These are phyloP conservation scores for Periconia sp. DNA, from an alignment of 2,329 filamentous ascomycete genomes.

Conservation along the genomic window DNA sequence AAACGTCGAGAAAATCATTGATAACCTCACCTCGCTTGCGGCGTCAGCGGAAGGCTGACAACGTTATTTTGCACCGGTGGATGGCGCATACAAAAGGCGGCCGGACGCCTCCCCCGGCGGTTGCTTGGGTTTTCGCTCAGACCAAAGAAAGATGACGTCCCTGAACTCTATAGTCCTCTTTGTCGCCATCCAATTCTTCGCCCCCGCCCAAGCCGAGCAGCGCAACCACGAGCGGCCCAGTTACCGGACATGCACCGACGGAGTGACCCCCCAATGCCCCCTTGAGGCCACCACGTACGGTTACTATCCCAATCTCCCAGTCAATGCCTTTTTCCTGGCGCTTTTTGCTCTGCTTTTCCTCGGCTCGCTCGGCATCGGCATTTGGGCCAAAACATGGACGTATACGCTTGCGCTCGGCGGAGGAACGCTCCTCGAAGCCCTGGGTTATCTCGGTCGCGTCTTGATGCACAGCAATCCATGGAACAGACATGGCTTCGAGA, in stretches of 20 bases:
- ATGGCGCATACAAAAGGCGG: background rate
- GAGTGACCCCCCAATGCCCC: constrained; percentile 37
- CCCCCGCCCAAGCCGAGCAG: background rate
- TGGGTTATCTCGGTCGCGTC: constrained; percentile 60
- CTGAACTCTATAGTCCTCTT: background rate
- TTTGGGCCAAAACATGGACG: constrained; percentile 58
- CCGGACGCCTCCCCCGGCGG: background rate
- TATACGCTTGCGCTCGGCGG: constrained; percentile 53
- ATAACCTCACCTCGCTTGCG: background rate
- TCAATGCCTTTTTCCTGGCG: constrained; percentile 55
- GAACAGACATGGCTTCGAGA: constrained; percentile 49
- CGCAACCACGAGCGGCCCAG: background rate
- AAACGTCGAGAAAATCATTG: background rate
- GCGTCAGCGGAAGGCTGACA: background rate
- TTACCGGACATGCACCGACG: background rate
- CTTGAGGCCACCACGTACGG: constrained; percentile 54
- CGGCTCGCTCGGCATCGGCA: constrained; percentile 52
- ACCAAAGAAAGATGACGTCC: background rate
- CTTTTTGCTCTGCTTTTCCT: constrained; percentile 55
- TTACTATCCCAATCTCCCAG: constrained; percentile 55
- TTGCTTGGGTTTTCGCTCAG: background rate
- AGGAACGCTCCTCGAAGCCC: constrained; percentile 54
- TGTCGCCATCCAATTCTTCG: background rate
- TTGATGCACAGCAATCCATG: constrained; percentile 58
- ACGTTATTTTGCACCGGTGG: background rate